These are phyloP conservation scores for Russula dissimulans DNA, from an alignment of 768 basidiomycete genomes.

Conservation along the genomic window DNA sequence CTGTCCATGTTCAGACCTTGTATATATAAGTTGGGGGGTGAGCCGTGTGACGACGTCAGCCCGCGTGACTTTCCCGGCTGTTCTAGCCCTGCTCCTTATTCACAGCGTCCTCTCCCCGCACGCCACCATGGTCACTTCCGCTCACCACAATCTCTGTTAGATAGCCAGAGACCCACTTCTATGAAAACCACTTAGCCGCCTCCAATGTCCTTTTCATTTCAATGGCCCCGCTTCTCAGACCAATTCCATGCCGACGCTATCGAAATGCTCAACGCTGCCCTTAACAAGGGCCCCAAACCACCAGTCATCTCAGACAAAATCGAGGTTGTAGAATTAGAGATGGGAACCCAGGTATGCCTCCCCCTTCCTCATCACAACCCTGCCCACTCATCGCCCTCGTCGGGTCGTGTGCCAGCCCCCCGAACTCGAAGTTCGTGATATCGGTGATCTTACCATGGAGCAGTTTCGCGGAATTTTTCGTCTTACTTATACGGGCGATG, in stretches of 20 bases:
- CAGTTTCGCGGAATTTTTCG: conserved; percentile 97
- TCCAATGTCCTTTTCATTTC: conserved; percentile 80
- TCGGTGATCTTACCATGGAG: conserved; percentile 91
- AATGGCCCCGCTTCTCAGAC: conserved; percentile 96
- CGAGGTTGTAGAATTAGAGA: conserved; percentile 96
- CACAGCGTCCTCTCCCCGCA: not conserved
- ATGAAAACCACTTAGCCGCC: not conserved
- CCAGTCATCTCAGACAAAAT: conserved; percentile 96
- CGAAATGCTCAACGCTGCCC: conserved; percentile 91
- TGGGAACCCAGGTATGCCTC: conserved; percentile 84
- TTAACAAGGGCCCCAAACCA: conserved; percentile 95
- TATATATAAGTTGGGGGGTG: no score
- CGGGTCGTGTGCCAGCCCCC: conserved; percentile 56
- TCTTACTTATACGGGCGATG: conserved; percentile 90
- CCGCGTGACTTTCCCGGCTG: no score
- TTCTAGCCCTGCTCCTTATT: no score
- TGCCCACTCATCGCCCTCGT: not conserved
- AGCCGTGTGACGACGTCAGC: no score
- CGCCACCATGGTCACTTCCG: not conserved
- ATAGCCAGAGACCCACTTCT: not conserved
- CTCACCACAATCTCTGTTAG: not conserved
- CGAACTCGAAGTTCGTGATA: conserved; percentile 93
- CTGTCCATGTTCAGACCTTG: no score
- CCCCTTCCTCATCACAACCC: not conserved
- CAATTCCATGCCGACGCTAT: conserved; percentile 95